Evolutionary conservation across 306 rosid genomes (phyloP).

Genomic region (Biancaea sappan): DNA sequence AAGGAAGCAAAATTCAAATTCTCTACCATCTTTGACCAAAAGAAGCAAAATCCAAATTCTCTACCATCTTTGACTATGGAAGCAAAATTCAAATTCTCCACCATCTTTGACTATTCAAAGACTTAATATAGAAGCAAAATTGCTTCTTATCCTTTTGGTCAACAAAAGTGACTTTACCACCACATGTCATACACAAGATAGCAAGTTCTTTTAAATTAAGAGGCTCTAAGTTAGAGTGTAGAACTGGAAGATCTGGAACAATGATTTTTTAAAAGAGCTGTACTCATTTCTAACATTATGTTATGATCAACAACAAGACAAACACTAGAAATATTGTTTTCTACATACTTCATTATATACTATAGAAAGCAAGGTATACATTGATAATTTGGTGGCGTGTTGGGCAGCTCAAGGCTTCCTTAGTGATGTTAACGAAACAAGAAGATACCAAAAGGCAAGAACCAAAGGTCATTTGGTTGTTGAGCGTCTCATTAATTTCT

Average conservation of each 20-base stretch:
- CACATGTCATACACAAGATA: no score
- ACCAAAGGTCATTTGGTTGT: not conserved
- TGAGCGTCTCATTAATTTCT: not conserved
- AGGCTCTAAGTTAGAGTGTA: not conserved
- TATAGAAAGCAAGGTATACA: not conserved
- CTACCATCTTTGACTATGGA: no score
- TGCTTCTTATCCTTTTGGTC: no score
- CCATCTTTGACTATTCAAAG: no score
- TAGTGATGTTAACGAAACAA: not conserved
- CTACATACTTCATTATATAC: not conserved
- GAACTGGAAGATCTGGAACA: not conserved
- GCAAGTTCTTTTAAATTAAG: not conserved
- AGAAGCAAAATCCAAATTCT: no score
- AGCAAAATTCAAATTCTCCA: no score
- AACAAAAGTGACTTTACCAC: no score
- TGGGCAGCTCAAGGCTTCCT: not conserved
- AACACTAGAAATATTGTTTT: not conserved
- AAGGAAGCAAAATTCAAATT: no score
- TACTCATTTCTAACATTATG: not conserved
- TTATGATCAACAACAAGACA: not conserved
- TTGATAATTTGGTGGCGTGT: slow-evolving; percentile 21
- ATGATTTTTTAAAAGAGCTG: not conserved
- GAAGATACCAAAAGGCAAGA: not conserved
- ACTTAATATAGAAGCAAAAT: no score
- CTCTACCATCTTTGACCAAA: no score